phyloP scores from a whole-genome alignment of 1,284 basidiomycete genomes.

The Moniliophthora roreri region DNA sequence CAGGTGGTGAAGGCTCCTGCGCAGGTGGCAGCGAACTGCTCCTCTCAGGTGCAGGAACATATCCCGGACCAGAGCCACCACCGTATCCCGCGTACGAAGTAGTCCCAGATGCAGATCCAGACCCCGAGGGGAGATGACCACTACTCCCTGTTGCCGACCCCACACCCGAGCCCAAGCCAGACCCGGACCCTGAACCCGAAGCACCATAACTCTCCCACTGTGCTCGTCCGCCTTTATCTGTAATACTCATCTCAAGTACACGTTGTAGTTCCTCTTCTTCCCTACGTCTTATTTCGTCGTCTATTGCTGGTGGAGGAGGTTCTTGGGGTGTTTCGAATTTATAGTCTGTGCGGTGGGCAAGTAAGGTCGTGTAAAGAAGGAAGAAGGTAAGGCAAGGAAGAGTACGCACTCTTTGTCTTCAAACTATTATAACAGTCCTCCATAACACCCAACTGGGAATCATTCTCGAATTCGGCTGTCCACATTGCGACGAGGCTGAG shows the following conservation, averaged over 20 bases:
- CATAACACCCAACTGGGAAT: constrained; percentile 86
- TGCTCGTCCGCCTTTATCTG: constrained; percentile 79
- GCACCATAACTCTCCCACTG: constrained; percentile 54
- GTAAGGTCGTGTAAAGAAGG: constrained; percentile 1
- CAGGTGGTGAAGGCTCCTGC: constrained; percentile 7
- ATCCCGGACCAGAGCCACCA: constrained; percentile 15
- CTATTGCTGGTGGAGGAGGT: constrained; percentile 64
- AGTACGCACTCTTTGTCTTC: constrained; percentile 75
- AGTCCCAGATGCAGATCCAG: constrained; percentile 22
- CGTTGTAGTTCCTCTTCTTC: constrained; percentile 94
- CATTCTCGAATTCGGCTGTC: constrained; percentile 83
- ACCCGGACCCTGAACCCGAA: too few species aligned
- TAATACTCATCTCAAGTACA: constrained; percentile 85
- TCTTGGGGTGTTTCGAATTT: constrained; percentile 70
- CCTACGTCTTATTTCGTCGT: constrained; percentile 77
- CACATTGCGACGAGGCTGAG: constrained; percentile 80
- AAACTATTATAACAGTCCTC: constrained; percentile 86
- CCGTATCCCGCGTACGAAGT: constrained; percentile 14
- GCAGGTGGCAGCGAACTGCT: constrained; percentile 5
- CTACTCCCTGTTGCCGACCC: too few species aligned
- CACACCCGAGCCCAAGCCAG: too few species aligned
- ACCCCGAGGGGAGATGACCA: too few species aligned
- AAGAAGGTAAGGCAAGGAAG: constrained; percentile 9
- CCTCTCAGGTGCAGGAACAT: constrained; percentile 11
- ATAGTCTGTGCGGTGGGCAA: constrained; percentile 49